Evolutionary conservation across 2,329 filamentous ascomycete genomes (phyloP), one percentile per base, ranked within the genome.

Genomic region (Penicillium sp.): DNA sequence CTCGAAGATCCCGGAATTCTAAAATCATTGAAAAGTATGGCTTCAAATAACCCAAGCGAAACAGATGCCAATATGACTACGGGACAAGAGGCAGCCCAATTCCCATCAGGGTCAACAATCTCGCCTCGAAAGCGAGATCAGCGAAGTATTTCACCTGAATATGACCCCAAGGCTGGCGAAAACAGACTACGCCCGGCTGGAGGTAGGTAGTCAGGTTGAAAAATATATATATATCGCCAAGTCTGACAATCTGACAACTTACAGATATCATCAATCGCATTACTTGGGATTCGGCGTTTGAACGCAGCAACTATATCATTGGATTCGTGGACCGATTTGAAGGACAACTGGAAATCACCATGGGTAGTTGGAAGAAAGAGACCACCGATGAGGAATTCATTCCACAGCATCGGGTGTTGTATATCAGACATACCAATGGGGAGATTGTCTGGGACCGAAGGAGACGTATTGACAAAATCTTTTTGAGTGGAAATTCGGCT

Each of bases 381-480:
- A 76, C 78, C 33, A 84, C 82, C 10, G 71, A 84, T 29, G 81
- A 84, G 58, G 82, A 84, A 47, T 84, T 84, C 56, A 83, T 84
- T 56, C 82, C 82, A 3, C 77, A 80, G 61, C 81, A 84, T 69
- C 76, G 82, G 3, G 79, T 85, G 19, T 58, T 81, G 54, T 80
- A 82, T 59, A 80, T 84, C 62, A 74, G 74, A 59, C 71, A 67
- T 33, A 66, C 64, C 6, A 64, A 73, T 48, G 75, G 71, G 19
- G 74, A 76, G 25, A 63, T 78, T 35, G 75, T 84, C 2, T 85
- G 82, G 82, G 80, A 84, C 63, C 73, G 82, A 41, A 73, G 73
- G 47, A 71, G 63, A 67, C 77, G 78, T 62, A 73, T 78, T 47
- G 80, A 82, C 67, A 75, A 71, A 62, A 69, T 82, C 6, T 82